Conservation (phyloP, 352 stramenopile genomes). For the Albugo candida region DNA sequence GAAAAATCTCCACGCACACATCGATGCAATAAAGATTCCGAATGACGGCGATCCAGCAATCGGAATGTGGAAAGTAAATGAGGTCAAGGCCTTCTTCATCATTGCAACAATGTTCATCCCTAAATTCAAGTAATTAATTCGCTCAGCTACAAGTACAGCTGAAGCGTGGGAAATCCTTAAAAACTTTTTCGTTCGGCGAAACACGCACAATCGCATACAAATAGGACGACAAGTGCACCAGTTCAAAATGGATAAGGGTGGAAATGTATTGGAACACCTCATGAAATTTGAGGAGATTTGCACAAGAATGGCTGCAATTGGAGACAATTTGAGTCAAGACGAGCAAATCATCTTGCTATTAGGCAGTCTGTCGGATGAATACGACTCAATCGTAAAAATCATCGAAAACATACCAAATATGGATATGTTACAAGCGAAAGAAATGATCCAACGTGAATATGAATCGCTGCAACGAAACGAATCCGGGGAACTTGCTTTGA, state of each 20-base stretch:
- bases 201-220: slow-evolving; percentile 10
- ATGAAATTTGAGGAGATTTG: slow-evolving; percentile 11
- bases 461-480: neutral
- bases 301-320: slow-evolving; percentile 2
- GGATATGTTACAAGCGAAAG: slow-evolving; percentile 6
- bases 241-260: slow-evolving; percentile 3
- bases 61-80: slow-evolving; percentile 1
- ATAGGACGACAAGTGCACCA: slow-evolving; percentile 8
- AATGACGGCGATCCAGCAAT: neutral
- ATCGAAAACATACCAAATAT: slow-evolving; percentile 4
- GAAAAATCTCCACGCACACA: neutral
- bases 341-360: slow-evolving; percentile 2
- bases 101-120: neutral
- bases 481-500: neutral
- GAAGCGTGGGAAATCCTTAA: slow-evolving; percentile 9
- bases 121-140: slow-evolving; percentile 5
- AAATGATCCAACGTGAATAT: slow-evolving; percentile 9
- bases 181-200: slow-evolving; percentile 10
- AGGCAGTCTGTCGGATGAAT: slow-evolving; percentile 6
- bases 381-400: slow-evolving; percentile 10
- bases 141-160: neutral
- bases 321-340: slow-evolving; percentile 5
- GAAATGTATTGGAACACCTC: slow-evolving; percentile 8
- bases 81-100: neutral
- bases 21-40: slow-evolving; percentile 4